Base-by-base conservation (phyloP, 2,329 filamentous ascomycete genomes). In the Gaeumannomyces sp. region DNA sequence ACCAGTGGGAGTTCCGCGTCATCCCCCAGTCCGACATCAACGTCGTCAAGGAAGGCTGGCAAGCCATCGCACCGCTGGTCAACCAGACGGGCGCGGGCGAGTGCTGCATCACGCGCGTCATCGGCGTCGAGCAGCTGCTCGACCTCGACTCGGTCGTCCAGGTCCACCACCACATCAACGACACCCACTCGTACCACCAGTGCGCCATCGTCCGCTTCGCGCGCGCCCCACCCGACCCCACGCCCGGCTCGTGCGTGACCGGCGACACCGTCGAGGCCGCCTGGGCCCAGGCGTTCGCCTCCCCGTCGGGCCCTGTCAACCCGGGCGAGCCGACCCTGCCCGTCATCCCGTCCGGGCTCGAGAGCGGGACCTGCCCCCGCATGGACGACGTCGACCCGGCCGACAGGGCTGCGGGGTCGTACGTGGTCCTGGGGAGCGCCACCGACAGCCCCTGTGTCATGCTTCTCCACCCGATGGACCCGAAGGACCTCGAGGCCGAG, bases 131-230 rank as follows among this genome's bases (percentile, higher is more conserved):
- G 27, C 28, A 22, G 59, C 29, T 60, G 28, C 28, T 31, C 19
- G 59, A 31, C 11, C 28, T 60, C 10, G 16, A 22, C 28, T 11
- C n/a, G 1, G 59, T 60, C 10, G 27, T 60, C 10, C 59, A 60
- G 29, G 59, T 60, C 22, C 59, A 60, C 31, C 27, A 31, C 16
- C 59, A 60, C 31, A 6, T 60, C 59, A 60, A 60, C 31, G 22
- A 22, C 59, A 60, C 59, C 27, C 59, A 60, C 59, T 31, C 59
- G 22, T 60, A 60, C 59, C 28, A 60, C 31, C 59, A 60, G 27
- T 59, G 57, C 57, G 57, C 57, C 57, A 27, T 31, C 25, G 27
- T 59, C n/a, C 57, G 57, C 25, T 59, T 59, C 57, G 57, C 13
- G 7, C 25, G 28, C n/a, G 57, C 25, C 57, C 19, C 19, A 0